Conservation (phyloP, 1,284 basidiomycete genomes). For the Microbotryum lychnidis-dioicae region DNA sequence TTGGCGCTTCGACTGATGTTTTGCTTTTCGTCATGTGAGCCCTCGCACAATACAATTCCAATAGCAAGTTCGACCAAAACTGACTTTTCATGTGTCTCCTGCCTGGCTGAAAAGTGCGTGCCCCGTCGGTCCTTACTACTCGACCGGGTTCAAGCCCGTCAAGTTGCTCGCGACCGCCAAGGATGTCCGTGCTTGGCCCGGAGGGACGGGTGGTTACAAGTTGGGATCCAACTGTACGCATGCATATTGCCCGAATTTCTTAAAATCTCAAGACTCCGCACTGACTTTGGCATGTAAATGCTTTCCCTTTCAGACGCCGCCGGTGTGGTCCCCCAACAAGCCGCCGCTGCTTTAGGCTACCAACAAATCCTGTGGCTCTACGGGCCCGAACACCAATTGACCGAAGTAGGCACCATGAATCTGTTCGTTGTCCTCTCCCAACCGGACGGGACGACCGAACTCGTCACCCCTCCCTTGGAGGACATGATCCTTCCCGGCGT, state of each 20-base stretch:
- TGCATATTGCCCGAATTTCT: not conserved
- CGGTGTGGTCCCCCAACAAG: constrained; percentile 68
- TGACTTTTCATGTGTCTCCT: constrained; percentile 72
- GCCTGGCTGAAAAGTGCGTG: constrained; percentile 81
- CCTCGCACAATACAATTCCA: constrained; percentile 60
- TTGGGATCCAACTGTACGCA: constrained; percentile 61
- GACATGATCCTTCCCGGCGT: constrained; percentile 96
- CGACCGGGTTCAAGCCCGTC: constrained; percentile 91
- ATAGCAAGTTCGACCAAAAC: constrained; percentile 83
- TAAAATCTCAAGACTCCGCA: not conserved
- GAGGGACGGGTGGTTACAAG: constrained; percentile 64
- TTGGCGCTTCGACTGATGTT: constrained; percentile 78
- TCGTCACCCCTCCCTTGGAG: constrained; percentile 86
- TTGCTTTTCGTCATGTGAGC: constrained; percentile 80
- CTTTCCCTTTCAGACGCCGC: constrained; percentile 33
- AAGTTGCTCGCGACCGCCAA: constrained; percentile 84
- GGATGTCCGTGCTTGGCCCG: constrained; percentile 62
- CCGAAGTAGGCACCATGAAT: constrained; percentile 92
- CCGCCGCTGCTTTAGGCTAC: constrained; percentile 76
- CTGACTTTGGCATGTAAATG: no score
- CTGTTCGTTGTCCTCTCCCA: constrained; percentile 76
- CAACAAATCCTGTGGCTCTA: constrained; percentile 93
- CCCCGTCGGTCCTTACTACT: constrained; percentile 82
- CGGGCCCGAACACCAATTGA: constrained; percentile 74
- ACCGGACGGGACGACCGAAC: constrained; percentile 63